These are phyloP conservation scores for Hypoxylon sp. DNA, from an alignment of 2,329 filamentous ascomycete genomes.

Conservation along the genomic window DNA sequence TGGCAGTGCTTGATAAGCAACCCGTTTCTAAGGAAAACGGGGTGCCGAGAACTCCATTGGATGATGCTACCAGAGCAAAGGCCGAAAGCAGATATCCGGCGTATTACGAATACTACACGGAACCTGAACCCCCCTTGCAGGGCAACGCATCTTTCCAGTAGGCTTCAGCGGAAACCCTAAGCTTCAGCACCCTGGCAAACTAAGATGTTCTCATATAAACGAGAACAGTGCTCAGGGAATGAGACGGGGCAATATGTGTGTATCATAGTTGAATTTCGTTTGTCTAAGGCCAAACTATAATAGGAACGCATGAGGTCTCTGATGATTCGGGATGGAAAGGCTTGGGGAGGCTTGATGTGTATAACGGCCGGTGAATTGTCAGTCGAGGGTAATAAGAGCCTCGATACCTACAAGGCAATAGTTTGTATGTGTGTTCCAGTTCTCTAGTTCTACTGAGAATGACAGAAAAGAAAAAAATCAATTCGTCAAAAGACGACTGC, in stretches of 20 bases:
- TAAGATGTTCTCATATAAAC: not conserved
- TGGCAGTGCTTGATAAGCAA: slow-evolving; percentile 58
- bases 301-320: slow-evolving; percentile 26
- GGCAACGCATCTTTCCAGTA: slow-evolving; percentile 69
- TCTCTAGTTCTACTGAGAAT: slow-evolving; percentile 13
- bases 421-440: slow-evolving; percentile 14
- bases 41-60: slow-evolving; percentile 60
- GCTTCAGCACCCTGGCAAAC: slow-evolving; percentile 4
- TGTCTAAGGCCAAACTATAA: slow-evolving; percentile 28
- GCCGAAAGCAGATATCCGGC: slow-evolving; percentile 66
- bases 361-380: slow-evolving; percentile 26
- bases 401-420: slow-evolving; percentile 24
- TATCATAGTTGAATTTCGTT: slow-evolving; percentile 40
- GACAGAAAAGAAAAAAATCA: slow-evolving; percentile 17
- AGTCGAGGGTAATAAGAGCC: slow-evolving; percentile 10
- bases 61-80: slow-evolving; percentile 65
- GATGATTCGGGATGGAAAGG: slow-evolving; percentile 21
- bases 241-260: slow-evolving; percentile 25
- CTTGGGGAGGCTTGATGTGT: slow-evolving; percentile 31
- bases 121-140: slow-evolving; percentile 62
- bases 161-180: not conserved
- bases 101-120: slow-evolving; percentile 68
- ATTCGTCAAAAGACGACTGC: not conserved
- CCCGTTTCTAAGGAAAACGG: slow-evolving; percentile 64
- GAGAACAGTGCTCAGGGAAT: not conserved